Percentiles rank a stretch among this genome's conserved stretches.
These are phyloP conservation scores for Vitis vinifera DNA, from an alignment of 164 flowering plant genomes.

Conservation along the genomic window DNA sequence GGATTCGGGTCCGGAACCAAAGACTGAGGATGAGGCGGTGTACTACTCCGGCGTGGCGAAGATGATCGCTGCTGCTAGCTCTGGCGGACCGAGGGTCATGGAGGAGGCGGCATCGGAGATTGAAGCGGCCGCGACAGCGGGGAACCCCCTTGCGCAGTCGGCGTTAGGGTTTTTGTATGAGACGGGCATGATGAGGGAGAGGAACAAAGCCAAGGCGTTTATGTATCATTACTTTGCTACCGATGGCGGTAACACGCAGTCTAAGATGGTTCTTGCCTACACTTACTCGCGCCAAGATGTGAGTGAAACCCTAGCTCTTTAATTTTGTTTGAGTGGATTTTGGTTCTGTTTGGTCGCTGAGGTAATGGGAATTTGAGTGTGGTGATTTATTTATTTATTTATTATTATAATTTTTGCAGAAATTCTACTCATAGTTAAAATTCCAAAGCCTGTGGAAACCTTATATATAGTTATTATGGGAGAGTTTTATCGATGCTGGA, in stretches of 20 bases:
- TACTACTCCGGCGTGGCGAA: constrained; percentile 59
- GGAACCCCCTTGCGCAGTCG: constrained; percentile 76
- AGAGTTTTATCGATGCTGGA: too few relatives aligned
- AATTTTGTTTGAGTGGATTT: neutral
- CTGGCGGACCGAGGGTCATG: constrained; percentile 51
- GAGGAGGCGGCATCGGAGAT: constrained; percentile 72
- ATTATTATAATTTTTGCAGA: too few relatives aligned
- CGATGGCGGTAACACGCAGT: constrained; percentile 73
- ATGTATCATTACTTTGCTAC: constrained; percentile 81
- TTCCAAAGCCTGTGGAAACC: too few relatives aligned
- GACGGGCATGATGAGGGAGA: constrained; percentile 64
- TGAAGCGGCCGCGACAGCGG: constrained; percentile 45
- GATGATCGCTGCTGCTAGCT: constrained; percentile 48
- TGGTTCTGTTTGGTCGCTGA: too few relatives aligned
- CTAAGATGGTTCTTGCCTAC: constrained; percentile 87
- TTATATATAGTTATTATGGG: too few relatives aligned
- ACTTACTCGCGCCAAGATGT: constrained; percentile 84
- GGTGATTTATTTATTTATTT: too few relatives aligned
- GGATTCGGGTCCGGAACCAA: constrained; percentile 10
- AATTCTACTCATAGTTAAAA: too few relatives aligned
- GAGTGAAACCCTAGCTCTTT: neutral
- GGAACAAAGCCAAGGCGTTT: constrained; percentile 59
- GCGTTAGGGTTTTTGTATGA: constrained; percentile 71
- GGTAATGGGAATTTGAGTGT: too few relatives aligned
- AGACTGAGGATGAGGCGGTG: constrained; percentile 18